These are phyloP conservation scores for Aspergillus vadensis DNA, from an alignment of 2,329 filamentous ascomycete genomes.

Conservation along the genomic window DNA sequence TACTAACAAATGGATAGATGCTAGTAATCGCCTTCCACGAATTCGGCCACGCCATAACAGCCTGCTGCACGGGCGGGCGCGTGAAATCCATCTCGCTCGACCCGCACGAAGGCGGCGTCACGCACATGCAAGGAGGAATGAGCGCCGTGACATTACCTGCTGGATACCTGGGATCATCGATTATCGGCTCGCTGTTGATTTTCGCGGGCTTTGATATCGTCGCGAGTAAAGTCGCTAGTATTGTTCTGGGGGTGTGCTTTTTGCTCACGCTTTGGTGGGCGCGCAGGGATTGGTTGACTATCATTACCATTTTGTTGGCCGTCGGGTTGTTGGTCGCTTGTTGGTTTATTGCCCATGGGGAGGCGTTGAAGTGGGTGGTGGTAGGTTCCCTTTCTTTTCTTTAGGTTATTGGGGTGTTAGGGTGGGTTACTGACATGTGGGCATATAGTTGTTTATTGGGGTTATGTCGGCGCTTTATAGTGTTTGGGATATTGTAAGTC, in stretches of 20 bases:
- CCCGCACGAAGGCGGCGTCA: constrained; percentile 75
- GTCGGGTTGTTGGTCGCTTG: constrained; percentile 71
- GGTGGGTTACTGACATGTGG: constrained; percentile 11
- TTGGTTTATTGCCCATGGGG: constrained; percentile 78
- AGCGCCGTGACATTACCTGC: constrained; percentile 72
- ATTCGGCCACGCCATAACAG: constrained; percentile 72
- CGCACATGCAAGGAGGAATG: constrained; percentile 73
- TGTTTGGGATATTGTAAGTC: constrained; percentile 73
- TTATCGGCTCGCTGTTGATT: constrained; percentile 75
- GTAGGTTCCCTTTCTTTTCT: constrained; percentile 41
- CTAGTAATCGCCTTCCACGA: constrained; percentile 83
- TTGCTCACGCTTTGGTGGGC: constrained; percentile 82
- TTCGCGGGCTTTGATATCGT: constrained; percentile 82
- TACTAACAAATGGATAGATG: constrained; percentile 53
- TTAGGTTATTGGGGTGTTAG: too few species aligned
- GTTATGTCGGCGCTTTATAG: constrained; percentile 81
- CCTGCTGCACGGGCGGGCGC: constrained; percentile 69
- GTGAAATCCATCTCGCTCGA: constrained; percentile 76
- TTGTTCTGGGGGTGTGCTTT: constrained; percentile 73
- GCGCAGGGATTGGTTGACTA: constrained; percentile 74
- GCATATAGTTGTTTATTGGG: constrained; percentile 68
- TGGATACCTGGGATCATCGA: constrained; percentile 73
- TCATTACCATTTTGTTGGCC: constrained; percentile 68
- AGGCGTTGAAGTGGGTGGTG: constrained; percentile 72
- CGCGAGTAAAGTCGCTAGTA: constrained; percentile 75